Conservation (phyloP, 768 basidiomycete genomes). For the Rhodotorula paludigena region DNA sequence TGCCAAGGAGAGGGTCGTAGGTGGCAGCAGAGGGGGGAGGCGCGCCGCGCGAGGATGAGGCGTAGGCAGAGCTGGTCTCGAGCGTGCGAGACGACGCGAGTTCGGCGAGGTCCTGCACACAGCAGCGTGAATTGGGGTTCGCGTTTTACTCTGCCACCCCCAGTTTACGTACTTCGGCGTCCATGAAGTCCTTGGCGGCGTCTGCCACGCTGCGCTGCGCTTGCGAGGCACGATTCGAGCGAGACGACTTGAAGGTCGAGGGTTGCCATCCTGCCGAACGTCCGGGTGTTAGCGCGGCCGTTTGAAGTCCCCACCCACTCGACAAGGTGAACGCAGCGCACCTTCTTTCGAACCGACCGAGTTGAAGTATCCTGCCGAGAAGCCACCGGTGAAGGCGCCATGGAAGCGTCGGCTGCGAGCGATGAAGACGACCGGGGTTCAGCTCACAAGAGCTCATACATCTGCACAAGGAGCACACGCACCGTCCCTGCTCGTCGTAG, state of each 20-base stretch:
- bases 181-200: constrained; percentile 94
- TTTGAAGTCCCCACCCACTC: not conserved
- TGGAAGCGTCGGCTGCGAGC: constrained; percentile 87
- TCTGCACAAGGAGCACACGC: no score
- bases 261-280: constrained; percentile 80
- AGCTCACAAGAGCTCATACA: no score
- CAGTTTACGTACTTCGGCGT: constrained; percentile 61
- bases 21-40: constrained; percentile 17
- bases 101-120: constrained; percentile 64
- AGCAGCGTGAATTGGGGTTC: not conserved
- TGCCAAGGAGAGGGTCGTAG: constrained; percentile 34
- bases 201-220: constrained; percentile 54
- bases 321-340: constrained; percentile 42
- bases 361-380: constrained; percentile 96
- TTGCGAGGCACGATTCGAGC: constrained; percentile 36
- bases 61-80: constrained; percentile 67
- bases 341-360: constrained; percentile 94
- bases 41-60: constrained; percentile 44
- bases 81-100: constrained; percentile 66
- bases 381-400: constrained; percentile 97
- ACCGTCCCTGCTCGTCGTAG: constrained; percentile 29
- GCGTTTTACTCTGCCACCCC: not conserved
- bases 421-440: no score
- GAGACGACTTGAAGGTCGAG: constrained; percentile 72
- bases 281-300: not conserved